Evolutionary conservation across 2,329 filamentous ascomycete species (phyloP).

Genomic region (Grosmannia huntii): DNA sequence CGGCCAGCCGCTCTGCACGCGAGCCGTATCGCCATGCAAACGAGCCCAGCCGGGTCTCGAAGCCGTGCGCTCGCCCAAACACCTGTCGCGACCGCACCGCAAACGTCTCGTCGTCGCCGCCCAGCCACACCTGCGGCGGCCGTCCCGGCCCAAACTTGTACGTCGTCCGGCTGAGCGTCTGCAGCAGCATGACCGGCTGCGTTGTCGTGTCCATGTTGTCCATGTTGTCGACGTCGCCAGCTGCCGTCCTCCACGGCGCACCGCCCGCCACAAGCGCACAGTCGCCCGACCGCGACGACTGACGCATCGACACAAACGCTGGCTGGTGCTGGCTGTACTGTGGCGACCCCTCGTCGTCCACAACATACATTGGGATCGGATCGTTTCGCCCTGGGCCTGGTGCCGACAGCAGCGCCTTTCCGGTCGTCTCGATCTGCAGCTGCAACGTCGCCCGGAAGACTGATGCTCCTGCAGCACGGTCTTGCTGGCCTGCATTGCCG

Average conservation of each 20-base stretch:
- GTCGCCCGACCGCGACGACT: conserved; percentile 16
- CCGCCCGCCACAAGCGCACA: conserved; percentile 18
- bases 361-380: conserved; percentile 29
- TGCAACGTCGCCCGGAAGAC: conserved; percentile 16
- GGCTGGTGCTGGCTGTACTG: conserved; percentile 1
- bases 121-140: conserved; percentile 32
- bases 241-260: conserved; percentile 10
- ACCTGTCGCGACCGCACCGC: conserved; percentile 23
- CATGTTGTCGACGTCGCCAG: neutral
- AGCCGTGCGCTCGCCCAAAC: conserved; percentile 31
- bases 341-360: conserved; percentile 10
- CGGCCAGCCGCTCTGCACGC: conserved; percentile 25
- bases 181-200: too few species aligned
- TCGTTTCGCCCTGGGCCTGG: conserved; percentile 22
- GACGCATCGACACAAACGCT: conserved; percentile 38
- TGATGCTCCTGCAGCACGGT: neutral
- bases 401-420: conserved; percentile 29
- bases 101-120: conserved; percentile 15
- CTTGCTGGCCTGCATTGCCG: conserved; percentile 11
- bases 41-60: conserved; percentile 33
- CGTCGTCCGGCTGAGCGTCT: conserved; percentile 34
- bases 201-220: too few species aligned
- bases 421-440: conserved; percentile 35
- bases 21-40: conserved; percentile 45
- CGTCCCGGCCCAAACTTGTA: conserved; percentile 44